These are phyloP conservation scores for Wickerhamiella vanderwaltii DNA, from an alignment of 805 yeast genomes.

Conservation along the genomic window DNA sequence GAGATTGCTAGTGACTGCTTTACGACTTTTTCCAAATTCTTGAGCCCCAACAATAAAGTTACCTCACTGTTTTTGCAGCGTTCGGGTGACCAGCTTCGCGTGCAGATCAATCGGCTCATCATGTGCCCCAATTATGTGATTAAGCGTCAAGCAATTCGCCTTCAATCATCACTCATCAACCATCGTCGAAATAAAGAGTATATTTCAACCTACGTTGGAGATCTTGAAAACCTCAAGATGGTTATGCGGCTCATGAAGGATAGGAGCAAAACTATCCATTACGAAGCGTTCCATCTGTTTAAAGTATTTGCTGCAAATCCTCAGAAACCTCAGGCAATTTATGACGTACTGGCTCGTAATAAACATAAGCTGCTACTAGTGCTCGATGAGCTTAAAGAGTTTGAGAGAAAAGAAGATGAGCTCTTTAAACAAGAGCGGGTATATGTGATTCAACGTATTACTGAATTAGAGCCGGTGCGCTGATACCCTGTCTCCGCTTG, in stretches of 20 bases:
- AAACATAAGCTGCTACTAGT: constrained; percentile 62
- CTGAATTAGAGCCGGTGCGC: constrained; percentile 21
- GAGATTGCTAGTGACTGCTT: constrained; percentile 88
- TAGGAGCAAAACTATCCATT: constrained; percentile 75
- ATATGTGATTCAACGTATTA: constrained; percentile 65
- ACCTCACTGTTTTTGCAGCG: constrained; percentile 56
- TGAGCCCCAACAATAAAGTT: constrained; percentile 55
- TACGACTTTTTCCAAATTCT: constrained; percentile 56
- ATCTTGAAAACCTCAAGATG: constrained; percentile 70
- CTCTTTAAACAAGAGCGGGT: constrained; percentile 66
- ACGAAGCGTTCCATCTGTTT: constrained; percentile 86
- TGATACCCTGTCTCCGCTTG: too few relatives aligned
- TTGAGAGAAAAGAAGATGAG: constrained; percentile 49
- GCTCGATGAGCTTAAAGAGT: constrained; percentile 47
- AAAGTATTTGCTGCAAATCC: constrained; percentile 97
- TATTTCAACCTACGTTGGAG: constrained; percentile 66
- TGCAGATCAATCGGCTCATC: constrained; percentile 54
- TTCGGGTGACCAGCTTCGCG: constrained; percentile 48
- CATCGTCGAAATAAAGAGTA: constrained; percentile 57
- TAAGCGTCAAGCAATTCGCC: constrained; percentile 71
- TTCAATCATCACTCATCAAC: constrained; percentile 59
- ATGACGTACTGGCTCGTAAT: constrained; percentile 74
- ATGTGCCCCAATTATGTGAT: constrained; percentile 78
- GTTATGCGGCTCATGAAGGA: constrained; percentile 80
- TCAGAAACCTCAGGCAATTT: constrained; percentile 63